These are phyloP conservation scores for Collybia nuda DNA, from an alignment of 768 basidiomycete species.

Conservation along the genomic window DNA sequence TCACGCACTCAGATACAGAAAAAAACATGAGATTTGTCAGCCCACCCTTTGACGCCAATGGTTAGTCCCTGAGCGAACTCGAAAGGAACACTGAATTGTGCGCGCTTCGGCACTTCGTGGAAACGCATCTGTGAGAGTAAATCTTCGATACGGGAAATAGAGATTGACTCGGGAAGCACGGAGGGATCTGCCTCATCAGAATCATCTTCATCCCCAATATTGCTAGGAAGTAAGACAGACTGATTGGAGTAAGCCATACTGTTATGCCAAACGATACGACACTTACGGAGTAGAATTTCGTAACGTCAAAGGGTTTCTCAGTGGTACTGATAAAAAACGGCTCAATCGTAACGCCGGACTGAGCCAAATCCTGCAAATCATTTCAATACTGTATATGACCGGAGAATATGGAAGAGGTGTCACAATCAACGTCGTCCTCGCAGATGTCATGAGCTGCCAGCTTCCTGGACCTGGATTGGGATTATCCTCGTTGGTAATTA, in stretches of 20 bases:
- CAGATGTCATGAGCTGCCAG: constrained; percentile 63
- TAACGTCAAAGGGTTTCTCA: constrained; percentile 65
- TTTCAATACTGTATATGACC: neutral
- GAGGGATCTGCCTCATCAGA: constrained; percentile 35
- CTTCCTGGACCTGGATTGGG: constrained; percentile 61
- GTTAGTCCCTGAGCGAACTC: constrained; percentile 70
- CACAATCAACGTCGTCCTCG: constrained; percentile 70
- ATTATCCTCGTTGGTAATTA: constrained; percentile 89
- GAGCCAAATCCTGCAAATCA: constrained; percentile 66
- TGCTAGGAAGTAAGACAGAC: constrained; percentile 60
- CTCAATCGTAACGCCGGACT: constrained; percentile 76
- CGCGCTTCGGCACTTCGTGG: constrained; percentile 80
- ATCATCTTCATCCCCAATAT: constrained; percentile 54
- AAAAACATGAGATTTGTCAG: constrained; percentile 6
- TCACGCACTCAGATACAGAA: neutral
- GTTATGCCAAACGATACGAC: neutral
- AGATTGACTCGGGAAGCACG: constrained; percentile 66
- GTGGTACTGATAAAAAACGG: constrained; percentile 85
- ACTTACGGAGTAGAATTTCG: constrained; percentile 79
- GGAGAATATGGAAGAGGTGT: constrained; percentile 7
- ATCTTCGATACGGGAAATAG: constrained; percentile 76
- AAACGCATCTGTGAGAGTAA: constrained; percentile 79
- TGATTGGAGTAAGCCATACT: constrained; percentile 20
- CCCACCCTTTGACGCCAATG: constrained; percentile 82
- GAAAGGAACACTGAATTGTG: constrained; percentile 80